Evolutionary conservation across 106 monocot genomes (phyloP), one percentile per base, ranked within the genome.

Genomic region (Platanthera guangdongensis): DNA sequence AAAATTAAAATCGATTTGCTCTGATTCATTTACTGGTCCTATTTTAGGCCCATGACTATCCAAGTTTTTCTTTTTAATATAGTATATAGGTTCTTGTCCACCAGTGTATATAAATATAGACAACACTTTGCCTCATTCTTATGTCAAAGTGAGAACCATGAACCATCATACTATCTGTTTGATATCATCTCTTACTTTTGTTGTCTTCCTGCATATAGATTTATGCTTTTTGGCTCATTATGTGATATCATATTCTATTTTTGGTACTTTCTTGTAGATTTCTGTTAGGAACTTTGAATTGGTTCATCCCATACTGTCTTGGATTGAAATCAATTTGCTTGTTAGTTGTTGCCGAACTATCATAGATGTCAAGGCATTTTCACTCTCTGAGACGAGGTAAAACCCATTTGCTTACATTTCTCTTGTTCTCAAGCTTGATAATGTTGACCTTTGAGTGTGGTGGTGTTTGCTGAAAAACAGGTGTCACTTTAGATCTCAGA

Each of bases 241-340:
- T 77, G 22, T 52, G 9, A 47, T 50, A 30, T 62, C 57, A 62
- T 49, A 54, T 50, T 69, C 49, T 68, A 10, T 51, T 73, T 72
- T 46, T 11, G 25, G 51, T 72, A 13, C 59, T 75, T 57, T 74
- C 75, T 64, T 73, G 77, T 74, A 93, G 96, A 83, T 97, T 74
- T 83, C 84, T 81, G 86, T 91, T 47, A 87, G 64, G 75, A 91
- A 97, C 78, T 91, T 84, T 81, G 86, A 91, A 79, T 55, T 85
- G 59, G 75, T 88, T 65, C 68, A 30, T 70, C 82, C 84, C 30
- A 82, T 80, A 9, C 89, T 87, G 68, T 79, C 89, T 71, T 97
- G 86, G 89, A 83, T 73, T 12, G 77, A 72, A 79, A 80, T 80
- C 18, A 67, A 84, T 70, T 53, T 97, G 51, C 84, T 97, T 83